Percentiles rank a stretch among this genome's conserved stretches.
Conservation (phyloP, 2,329 filamentous ascomycete species). For the Neopestalotiopsis clavispora region DNA sequence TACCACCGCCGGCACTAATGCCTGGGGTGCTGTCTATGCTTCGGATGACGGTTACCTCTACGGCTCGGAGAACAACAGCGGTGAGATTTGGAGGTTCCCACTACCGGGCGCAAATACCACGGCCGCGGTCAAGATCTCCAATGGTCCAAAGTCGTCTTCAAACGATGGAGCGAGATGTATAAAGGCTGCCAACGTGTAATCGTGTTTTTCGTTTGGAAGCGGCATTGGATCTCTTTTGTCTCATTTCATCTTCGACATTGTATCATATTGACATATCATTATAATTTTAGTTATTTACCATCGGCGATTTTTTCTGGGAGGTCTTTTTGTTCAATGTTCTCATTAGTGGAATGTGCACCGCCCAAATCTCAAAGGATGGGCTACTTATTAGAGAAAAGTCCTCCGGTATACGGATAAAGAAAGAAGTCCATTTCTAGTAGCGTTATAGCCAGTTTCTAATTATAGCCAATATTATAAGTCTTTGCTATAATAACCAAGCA, state of each 20-base stretch:
- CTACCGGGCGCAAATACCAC: neutral
- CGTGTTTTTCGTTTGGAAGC: neutral
- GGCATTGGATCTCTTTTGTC: neutral
- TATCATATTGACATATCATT: no score
- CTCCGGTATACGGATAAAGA: neutral
- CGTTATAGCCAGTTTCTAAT: no score
- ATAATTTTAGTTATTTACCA: no score
- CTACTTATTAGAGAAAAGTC: neutral
- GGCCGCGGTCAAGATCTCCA: neutral
- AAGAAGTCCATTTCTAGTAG: no score
- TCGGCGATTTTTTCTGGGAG: no score
- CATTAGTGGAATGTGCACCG: no score
- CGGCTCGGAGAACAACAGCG: slow-evolving; percentile 4
- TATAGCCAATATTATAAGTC: no score
- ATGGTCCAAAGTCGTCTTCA: neutral
- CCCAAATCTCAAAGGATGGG: neutral
- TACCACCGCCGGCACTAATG: neutral
- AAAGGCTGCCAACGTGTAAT: neutral
- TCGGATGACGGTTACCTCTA: neutral
- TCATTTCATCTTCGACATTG: neutral
- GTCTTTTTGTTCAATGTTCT: no score
- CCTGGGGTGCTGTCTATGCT: neutral
- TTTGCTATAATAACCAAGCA: no score
- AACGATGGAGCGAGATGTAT: neutral
- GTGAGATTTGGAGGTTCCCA: slow-evolving; percentile 7